These are phyloP conservation scores for Talaromyces rugulosus DNA, from an alignment of 2,329 filamentous ascomycete species.

Conservation along the genomic window DNA sequence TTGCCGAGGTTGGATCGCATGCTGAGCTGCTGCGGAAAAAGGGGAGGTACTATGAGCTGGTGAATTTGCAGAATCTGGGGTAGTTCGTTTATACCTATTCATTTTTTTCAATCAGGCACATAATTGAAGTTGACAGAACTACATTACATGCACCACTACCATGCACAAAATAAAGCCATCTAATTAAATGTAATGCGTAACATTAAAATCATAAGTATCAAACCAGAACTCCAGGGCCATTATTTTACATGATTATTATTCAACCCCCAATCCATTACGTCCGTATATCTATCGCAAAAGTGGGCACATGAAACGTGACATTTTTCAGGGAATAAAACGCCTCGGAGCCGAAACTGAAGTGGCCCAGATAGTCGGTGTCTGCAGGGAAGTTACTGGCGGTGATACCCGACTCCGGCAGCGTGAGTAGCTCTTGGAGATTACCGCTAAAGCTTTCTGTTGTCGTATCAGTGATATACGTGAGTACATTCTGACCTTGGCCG, in stretches of 20 bases:
- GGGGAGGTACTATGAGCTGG: not conserved
- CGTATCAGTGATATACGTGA: constrained; percentile 46
- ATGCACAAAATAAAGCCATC: too few species aligned
- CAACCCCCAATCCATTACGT: not conserved
- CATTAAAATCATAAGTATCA: too few species aligned
- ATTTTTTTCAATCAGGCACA: not conserved
- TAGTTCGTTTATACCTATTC: not conserved
- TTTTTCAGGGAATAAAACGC: constrained; percentile 40
- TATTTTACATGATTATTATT: not conserved
- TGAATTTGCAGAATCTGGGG: constrained; percentile 4
- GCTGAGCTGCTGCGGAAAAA: constrained; percentile 55
- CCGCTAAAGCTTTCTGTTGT: constrained; percentile 42
- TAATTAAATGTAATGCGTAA: not conserved
- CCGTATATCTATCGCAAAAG: constrained; percentile 27
- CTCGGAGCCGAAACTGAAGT: constrained; percentile 52
- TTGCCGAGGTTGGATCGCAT: constrained; percentile 79
- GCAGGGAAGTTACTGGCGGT: constrained; percentile 37
- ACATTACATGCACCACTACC: too few species aligned
- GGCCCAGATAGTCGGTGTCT: constrained; percentile 46
- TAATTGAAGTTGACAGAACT: too few species aligned
- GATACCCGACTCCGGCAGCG: constrained; percentile 18
- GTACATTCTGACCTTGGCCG: constrained; percentile 25
- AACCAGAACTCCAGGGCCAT: not conserved
- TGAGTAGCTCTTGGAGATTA: constrained; percentile 46
- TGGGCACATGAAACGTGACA: constrained; percentile 48